A percentile compares a stretch with the other conserved stretches of the same genome.
These are phyloP conservation scores for Cryptococcus sp. DNA, from an alignment of 1,284 basidiomycete species.

Conservation along the genomic window DNA sequence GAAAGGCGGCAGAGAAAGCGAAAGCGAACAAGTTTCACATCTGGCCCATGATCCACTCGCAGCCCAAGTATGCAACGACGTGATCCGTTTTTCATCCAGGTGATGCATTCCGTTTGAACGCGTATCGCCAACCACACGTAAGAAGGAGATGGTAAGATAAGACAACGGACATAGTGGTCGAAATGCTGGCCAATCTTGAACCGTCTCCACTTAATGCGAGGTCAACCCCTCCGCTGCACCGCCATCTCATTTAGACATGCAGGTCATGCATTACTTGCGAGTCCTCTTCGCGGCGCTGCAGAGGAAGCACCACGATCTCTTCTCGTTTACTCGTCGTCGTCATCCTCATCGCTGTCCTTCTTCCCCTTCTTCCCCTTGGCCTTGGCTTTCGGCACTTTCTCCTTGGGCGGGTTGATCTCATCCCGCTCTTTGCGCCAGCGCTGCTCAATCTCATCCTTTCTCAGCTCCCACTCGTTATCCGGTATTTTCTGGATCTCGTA, in stretches of 20 bases:
- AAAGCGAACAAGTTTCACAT: slow-evolving; percentile 26
- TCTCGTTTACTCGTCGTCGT: slow-evolving; percentile 25
- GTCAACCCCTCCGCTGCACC: neutral
- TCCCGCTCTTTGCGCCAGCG: slow-evolving; percentile 44
- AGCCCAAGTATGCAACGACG: slow-evolving; percentile 16
- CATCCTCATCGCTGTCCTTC: slow-evolving; percentile 33
- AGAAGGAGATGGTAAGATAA: neutral
- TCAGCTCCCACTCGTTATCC: slow-evolving; percentile 43
- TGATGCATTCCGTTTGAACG: no score
- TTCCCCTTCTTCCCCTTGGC: slow-evolving; percentile 25
- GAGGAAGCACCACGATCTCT: neutral
- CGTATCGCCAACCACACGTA: no score
- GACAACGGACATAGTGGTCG: neutral
- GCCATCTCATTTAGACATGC: neutral
- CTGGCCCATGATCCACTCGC: slow-evolving; percentile 35
- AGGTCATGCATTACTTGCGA: neutral
- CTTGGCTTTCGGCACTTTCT: slow-evolving; percentile 28
- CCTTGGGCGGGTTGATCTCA: slow-evolving; percentile 43
- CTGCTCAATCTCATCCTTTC: slow-evolving; percentile 36
- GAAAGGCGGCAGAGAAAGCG: slow-evolving; percentile 12
- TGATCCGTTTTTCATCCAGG: no score
- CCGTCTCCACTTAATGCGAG: neutral
- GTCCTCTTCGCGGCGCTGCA: neutral
- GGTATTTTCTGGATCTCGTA: slow-evolving; percentile 49
- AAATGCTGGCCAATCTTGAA: neutral